phyloP scores from a whole-genome alignment of 345 rosid genomes.

The Sisymbrium irio region DNA sequence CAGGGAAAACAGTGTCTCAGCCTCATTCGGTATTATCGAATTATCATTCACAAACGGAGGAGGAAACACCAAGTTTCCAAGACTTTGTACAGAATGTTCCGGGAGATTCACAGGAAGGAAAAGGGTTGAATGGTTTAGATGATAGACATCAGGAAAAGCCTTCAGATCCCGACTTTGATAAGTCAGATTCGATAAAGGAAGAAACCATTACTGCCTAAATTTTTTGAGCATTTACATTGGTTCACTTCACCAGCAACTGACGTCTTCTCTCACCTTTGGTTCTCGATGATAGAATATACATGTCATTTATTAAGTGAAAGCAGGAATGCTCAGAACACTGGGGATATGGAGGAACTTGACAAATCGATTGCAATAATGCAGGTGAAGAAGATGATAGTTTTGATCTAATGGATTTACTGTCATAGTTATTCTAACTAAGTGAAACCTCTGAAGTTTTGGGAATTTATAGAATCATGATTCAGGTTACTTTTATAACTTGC shows the following conservation, averaged over 20 bases:
- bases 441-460: not conserved
- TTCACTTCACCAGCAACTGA: not conserved
- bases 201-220: not conserved
- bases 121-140: not conserved
- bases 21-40: not conserved
- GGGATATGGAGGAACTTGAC: not conserved
- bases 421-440: not conserved
- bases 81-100: not conserved
- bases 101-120: slow-evolving; percentile 8
- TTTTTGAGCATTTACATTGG: not conserved
- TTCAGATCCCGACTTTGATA: not conserved
- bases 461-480: not conserved
- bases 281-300: not conserved
- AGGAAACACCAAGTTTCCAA: not conserved
- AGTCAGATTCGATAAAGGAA: not conserved
- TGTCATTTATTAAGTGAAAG: not conserved
- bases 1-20: not conserved
- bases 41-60: not conserved
- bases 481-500: not conserved
- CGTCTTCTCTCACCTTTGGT: not conserved
- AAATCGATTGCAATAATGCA: not conserved
- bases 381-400: not conserved
- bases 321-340: slow-evolving; percentile 1
- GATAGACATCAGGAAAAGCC: slow-evolving; percentile 4
- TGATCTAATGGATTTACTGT: not conserved